Evolutionary conservation across 768 basidiomycete genomes (phyloP), one percentile per base, ranked within the genome.

Genomic region (Phaeotremella skinneri): DNA sequence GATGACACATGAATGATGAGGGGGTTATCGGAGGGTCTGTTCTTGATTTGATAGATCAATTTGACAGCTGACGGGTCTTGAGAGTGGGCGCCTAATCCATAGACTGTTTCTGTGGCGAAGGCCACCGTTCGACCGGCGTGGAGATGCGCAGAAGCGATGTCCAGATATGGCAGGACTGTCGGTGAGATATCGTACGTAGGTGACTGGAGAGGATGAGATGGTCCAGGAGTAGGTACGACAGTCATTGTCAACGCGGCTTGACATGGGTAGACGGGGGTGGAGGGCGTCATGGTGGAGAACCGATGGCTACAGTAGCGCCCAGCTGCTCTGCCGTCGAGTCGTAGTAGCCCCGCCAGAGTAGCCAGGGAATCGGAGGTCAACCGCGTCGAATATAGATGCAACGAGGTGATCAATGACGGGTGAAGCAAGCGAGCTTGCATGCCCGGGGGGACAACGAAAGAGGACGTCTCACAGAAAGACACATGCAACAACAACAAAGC

Each of bases 21-120:
- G 1, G 96, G 96, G 77, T 99, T 99, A 77, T 99, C 96, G 3
- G 88, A 79, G 5, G 96, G 96, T 53, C 96, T 83, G 37, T 91
- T 90, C 72, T 99, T 99, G 51, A 87, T 87, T 17, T 82, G 76
- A 77, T 91, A 99, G 68, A 99, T 92, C 67, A 82, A 82, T 2
- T 81, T 72, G 4, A 85, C 83, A 2, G 93, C 91, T 1, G 55
- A 37, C 0, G 69, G 67, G 42, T 67, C 79, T 45, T 91, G 79
- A 0, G 94, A 91, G 21, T 86, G 78, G 0, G 91, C 96, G 27
- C 89, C 96, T n/a, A 99, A 85, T 0, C 96, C 96, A 77, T 98
- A 99, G 11, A 99, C 96, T 0, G 96, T 98, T 78, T 99, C 96
- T 29, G 96, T 97, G 0, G 96, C 94, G 73, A 99, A 89, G 0